Evolutionary conservation across 2,329 filamentous ascomycete genomes (phyloP), one percentile per base, ranked within the genome.

Genomic region (Calonectria ilicicola): DNA sequence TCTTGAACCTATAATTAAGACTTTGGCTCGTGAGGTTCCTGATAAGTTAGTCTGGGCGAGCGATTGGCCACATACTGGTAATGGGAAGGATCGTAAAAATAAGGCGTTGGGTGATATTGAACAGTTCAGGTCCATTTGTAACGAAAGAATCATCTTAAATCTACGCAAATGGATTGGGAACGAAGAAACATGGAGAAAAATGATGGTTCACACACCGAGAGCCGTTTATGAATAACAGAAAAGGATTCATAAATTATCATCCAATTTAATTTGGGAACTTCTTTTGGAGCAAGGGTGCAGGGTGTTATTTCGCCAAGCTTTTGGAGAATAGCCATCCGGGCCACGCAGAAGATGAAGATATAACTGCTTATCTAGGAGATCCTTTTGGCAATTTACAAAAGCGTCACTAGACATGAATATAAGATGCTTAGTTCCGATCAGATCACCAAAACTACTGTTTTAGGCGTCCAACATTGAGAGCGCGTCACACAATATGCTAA

Each of bases 41-140:
- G 40, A 67, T 10, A 27, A 42, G 1, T 5, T 67, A 6, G 42
- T 67, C 1, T 67, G 65, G 65, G 65, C 65, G 8, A 67, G 38
- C 26, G 65, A 67, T 49, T 67, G 65, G 51, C 51, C 65, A 9
- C 65, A 67, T 17, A 67, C 65, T n/a, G 65, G 51, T 1, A 56
- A 35, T 21, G 65, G 65, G 21, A 60, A 60, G 19, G 51, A 49
- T 49, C 51, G 65, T 10, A 60, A 26, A 10, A 46, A 38, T 17
- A 29, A 21, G 19, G 27, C 15, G 10, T 23, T 67, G n/a, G 53
- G 62, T 5, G 17, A 67, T 21, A 62, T 60, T 5, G 65, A 67
- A n/a, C 27, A 23, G 17, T 67, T 67, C 10, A 60, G 65, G 58
- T 21, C 51, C 2, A 38, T 67, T 17, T 56, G 44, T 14, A 67